Base-by-base conservation (phyloP, 2,329 filamentous ascomycete species). In the Fusarium foetens region DNA sequence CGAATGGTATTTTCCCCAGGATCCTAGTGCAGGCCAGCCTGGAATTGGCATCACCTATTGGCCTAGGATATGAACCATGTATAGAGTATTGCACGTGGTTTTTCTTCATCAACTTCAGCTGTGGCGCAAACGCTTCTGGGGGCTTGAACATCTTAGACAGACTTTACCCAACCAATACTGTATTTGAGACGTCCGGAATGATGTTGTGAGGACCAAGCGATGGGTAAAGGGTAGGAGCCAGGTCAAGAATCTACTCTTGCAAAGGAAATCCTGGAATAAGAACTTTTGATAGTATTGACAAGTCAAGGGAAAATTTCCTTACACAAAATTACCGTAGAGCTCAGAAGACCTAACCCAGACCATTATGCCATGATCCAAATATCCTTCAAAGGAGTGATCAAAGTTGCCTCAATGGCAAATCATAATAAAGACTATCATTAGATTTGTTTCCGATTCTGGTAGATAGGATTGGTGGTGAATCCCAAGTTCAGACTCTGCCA, bases 401-500 rank as follows among this genome's bases (percentile, higher is more conserved):
- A 13, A 8, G 1, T 19, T 7, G 5, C 13, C 6, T 4, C 4
- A 2, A 11, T 35, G 13, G 5, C 19, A 7, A 13, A 19, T 21
- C 2, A 7, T 2, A 31, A 29, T 1, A 14, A 8, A 58, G 1
- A 11, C 11, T 5, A 33, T 27, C 3, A 19, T 23, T 1, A 1
- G 5, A 3, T 5, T 13, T 5, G 11, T 58, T 33, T 36, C 3
- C 14, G 38, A n/a, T 31, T 19, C 35, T 69, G 66, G 14, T 69
- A 68, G 3, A 68, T 69, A 17, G 66, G 66, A 11, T 68, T 68
- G 6, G 66, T 69, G 11, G 66, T 64, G 2, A 48, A 68, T 0
- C 65, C 65, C 31, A 68, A 25, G 13, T 68, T 60, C 39, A 68
- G 16, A n/a, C 66, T 68, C 39, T 68, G 35, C 66, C 66, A 68